Evolutionary conservation across 768 basidiomycete species (phyloP), one percentile per base, ranked within the genome.

Genomic region (Porpolomopsis calyptriformis): DNA sequence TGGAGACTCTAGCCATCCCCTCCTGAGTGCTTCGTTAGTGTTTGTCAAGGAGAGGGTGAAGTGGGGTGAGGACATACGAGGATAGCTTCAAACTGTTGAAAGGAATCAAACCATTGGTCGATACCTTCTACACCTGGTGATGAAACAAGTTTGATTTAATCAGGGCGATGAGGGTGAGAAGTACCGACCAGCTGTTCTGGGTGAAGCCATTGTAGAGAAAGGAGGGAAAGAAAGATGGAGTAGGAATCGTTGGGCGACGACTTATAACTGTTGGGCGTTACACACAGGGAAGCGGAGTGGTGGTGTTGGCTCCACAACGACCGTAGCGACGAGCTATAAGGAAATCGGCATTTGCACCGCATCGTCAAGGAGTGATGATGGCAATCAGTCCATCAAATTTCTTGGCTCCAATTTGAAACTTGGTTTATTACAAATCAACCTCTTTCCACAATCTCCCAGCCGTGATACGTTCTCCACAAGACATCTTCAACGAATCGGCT

Each of bases 31-130:
- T 6, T 31, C 24, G 43, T 62, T 26, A 61, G 38, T 23, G 43
- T 52, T 64, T 14, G 33, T 39, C 37, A 4, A 45, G 35, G 6
- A 39, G 27, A 29, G 40, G 34, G 45, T 23, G 24, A 46, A 23
- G 39, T 55, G 57, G 22, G 40, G 61, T 1, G 14, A n/a, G 3
- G 55, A 62, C 64, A 16, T 56, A 70, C 69, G 60, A 93, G 76
- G 47, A 88, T 93, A 53, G 81, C 82, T 69, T 96, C 91, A 59
- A 94, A 94, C 60, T 88, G 88, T 68, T 92, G 89, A 49, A 96
- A 80, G 64, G 96, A 93, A 64, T 96, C 89, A 63, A 97, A 96
- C 94, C 94, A 98, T 64, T 90, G 88, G 64, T 97, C 94, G 64
- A 97, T 85, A 49, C 93, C 93, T 62, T 96, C 90, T 48, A 86